A percentile compares a stretch with the other conserved stretches of the same genome.
Conservation (phyloP, 2,329 filamentous ascomycete species). For the Dothiorella sarmentorum region DNA sequence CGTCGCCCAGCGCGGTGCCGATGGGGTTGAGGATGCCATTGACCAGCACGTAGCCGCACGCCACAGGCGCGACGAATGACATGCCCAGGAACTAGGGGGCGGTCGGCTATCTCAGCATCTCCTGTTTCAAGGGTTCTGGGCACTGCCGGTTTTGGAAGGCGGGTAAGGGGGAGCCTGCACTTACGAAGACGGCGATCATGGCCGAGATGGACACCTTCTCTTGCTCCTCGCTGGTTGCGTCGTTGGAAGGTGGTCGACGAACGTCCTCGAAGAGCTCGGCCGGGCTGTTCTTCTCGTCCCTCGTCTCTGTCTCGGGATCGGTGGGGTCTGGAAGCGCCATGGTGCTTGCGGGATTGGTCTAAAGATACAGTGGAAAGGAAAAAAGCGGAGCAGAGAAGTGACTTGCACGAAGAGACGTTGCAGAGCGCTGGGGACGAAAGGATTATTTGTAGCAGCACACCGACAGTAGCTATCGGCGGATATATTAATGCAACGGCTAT, state of each 20-base stretch:
- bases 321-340: neutral
- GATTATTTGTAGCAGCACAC: neutral
- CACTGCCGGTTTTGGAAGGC: too few relatives aligned
- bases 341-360: neutral
- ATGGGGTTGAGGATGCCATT: slow-evolving; percentile 25
- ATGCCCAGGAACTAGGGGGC: slow-evolving; percentile 24
- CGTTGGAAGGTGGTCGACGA: neutral
- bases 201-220: slow-evolving; percentile 4
- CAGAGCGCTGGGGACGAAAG: neutral
- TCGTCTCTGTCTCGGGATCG: neutral
- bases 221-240: neutral
- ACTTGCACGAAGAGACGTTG: neutral
- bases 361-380: neutral
- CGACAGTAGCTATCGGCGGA: neutral
- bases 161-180: neutral
- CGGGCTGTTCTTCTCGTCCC: neutral
- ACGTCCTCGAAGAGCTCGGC: neutral
- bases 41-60: slow-evolving; percentile 24
- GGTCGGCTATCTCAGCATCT: neutral
- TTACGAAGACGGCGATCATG: slow-evolving; percentile 13
- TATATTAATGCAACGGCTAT: neutral
- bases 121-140: too few relatives aligned
- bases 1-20: slow-evolving; percentile 21
- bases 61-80: slow-evolving; percentile 25
- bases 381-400: neutral